Evolutionary conservation across 2,329 filamentous ascomycete species (phyloP).

Genomic region (Immersiporthe knoxdaviesiana): DNA sequence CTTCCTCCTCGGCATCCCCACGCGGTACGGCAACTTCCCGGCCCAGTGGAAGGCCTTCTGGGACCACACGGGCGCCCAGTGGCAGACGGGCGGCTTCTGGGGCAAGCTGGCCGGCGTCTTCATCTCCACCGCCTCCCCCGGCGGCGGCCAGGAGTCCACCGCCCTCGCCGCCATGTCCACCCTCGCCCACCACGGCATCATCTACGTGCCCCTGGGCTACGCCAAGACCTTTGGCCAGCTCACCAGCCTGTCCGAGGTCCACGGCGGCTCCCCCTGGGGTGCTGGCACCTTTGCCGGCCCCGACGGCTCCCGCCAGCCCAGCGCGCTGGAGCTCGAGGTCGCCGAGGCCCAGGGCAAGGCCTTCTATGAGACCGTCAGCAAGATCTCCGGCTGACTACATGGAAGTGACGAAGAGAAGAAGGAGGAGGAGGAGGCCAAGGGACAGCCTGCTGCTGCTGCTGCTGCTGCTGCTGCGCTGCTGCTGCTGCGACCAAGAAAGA

Average conservation of each 20-base stretch:
- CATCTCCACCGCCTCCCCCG: conserved; percentile 79
- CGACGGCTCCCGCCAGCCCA: conserved; percentile 85
- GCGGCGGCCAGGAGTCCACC: conserved; percentile 93
- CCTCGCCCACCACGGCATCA: conserved; percentile 88
- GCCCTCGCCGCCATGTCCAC: conserved; percentile 81
- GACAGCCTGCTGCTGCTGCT: conserved; percentile 27
- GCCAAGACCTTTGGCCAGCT: conserved; percentile 74
- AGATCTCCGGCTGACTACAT: conserved; percentile 80
- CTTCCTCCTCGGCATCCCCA: conserved; percentile 92
- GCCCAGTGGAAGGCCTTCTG: conserved; percentile 94
- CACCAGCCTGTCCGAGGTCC: conserved; percentile 74
- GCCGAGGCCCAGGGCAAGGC: conserved; percentile 81
- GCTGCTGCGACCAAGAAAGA: conserved; percentile 30
- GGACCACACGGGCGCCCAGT: conserved; percentile 87
- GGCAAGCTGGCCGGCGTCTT: conserved; percentile 94
- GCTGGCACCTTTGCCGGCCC: conserved; percentile 82
- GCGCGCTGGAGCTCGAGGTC: conserved; percentile 73
- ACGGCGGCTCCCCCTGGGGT: conserved; percentile 89
- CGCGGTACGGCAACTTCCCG: conserved; percentile 95
- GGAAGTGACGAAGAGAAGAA: conserved; percentile 45
- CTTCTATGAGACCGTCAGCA: conserved; percentile 79
- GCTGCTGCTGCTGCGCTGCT: conserved; percentile 31
- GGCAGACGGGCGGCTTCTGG: conserved; percentile 74
- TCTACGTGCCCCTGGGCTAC: conserved; percentile 96
- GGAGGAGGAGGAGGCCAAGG: not conserved